Evolutionary conservation across 1,139 yeast genomes (phyloP).

Genomic region (Suhomyces yuchorum): DNA sequence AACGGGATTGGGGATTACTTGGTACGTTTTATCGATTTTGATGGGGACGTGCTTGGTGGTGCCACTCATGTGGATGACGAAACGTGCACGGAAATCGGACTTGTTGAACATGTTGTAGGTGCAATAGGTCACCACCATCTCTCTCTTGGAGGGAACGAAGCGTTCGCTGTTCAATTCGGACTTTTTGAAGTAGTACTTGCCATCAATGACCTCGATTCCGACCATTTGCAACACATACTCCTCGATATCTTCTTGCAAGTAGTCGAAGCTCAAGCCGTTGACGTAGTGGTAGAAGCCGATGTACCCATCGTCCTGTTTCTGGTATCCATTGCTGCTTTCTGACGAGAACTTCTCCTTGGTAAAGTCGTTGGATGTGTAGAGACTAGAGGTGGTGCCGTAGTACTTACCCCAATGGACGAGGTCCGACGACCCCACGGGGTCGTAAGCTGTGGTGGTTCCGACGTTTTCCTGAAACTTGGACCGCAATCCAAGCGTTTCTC

Average conservation of each 20-base stretch:
- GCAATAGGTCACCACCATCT: constrained; percentile 50
- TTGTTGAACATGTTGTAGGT: constrained; percentile 50
- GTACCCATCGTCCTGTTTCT: constrained; percentile 42
- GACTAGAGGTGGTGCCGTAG: constrained; percentile 35
- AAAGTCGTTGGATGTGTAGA: constrained; percentile 35
- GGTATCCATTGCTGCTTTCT: constrained; percentile 8
- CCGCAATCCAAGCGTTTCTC: constrained; percentile 32
- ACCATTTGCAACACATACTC: constrained; percentile 31
- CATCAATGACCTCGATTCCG: constrained; percentile 28
- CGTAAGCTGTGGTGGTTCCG: constrained; percentile 12
- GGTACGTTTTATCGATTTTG: constrained; percentile 34
- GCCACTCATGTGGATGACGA: constrained; percentile 28
- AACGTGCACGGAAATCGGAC: constrained; percentile 48
- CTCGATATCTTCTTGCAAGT: constrained; percentile 30
- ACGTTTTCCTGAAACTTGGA: constrained; percentile 23
- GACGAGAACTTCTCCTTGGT: constrained; percentile 12
- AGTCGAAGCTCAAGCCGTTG: constrained; percentile 35
- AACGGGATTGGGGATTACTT: constrained; percentile 25
- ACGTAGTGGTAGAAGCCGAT: constrained; percentile 44
- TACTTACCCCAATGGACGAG: constrained; percentile 44
- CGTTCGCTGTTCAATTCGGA: constrained; percentile 10
- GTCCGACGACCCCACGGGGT: constrained; percentile 39
- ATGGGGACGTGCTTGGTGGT: constrained; percentile 24
- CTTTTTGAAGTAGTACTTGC: constrained; percentile 21
- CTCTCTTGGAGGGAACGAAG: constrained; percentile 24